Evolutionary conservation across 257 asterid species (phyloP), one percentile per base, ranked within the genome.

Genomic region (Lantana camara): DNA sequence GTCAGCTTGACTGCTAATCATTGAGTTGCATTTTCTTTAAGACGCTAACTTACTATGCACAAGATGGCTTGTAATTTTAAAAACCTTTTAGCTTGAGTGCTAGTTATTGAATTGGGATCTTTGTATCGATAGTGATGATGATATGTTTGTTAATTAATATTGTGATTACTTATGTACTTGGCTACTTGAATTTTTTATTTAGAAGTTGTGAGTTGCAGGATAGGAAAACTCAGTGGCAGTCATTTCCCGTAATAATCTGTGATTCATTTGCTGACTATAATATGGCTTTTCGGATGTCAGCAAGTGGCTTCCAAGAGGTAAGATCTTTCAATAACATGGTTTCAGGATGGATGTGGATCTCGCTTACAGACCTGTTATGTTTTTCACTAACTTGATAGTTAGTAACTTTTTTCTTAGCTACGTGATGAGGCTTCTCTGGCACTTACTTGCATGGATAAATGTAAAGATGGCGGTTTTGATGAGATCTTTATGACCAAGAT

Each of bases 251-350:
- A 19, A 77, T 85, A 51, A 79, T 94, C 47, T 86, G 89, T 75
- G 90, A 86, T 82, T 53, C 97, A 67, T 83, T 74, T 81, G 80
- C 79, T 34, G 80, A 77, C 73, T 75, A 81, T 73, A 94, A 94
- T 77, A 57, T 88, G 81, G 95, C 96, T 24, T 90, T 85, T 57
- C 92, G 95, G 60, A 71, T 94, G 89, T 82, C 99, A 50, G 64
- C 74, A 20, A 84, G 84, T 83, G 97, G 95, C 69, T 83, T 88
- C 69, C 86, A 83, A 70, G 99, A 90, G 97, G 99, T 94, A 51
- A 15, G 47, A 17, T 56, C 14, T 59, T 55, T 40, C 19, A 52
- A 41, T 21, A 14, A 46, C 35, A 34, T 54, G 21, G 38, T 56
- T 24, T 11, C 42, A 63, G 37, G 48, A 19, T 60, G 46, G 45